Evolutionary conservation across 2,329 filamentous ascomycete genomes (phyloP), one percentile per base, ranked within the genome.

Genomic region (Fusarium sp.): DNA sequence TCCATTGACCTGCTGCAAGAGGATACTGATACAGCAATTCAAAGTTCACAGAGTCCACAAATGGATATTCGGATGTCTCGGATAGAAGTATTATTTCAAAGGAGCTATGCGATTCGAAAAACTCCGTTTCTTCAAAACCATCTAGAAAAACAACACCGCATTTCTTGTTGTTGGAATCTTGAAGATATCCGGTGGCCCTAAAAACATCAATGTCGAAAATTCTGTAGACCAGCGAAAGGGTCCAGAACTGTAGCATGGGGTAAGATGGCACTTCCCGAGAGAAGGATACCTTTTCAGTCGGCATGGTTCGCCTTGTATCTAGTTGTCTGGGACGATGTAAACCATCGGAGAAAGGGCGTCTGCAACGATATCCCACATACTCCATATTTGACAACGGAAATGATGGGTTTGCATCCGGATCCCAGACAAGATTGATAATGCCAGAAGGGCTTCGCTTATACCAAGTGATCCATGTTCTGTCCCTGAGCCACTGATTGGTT

Each of bases 241-340:
- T 48, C 45, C 45, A 48, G 19, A 48, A 48, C 10, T 48, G 45
- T 0, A 48, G 21, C 0, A 31, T 16, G 3, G 4, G 45, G 27
- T 48, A 48, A 18, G 45, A 12, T 9, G 45, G 27, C 5, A 48
- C 3, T 18, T n/a, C 21, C 7, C 21, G 2, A 31, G 45, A n/a
- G 27, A 48, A 48, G 5, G 10, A 31, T 0, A 31, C 0, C 0
- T 31, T 0, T 3, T 48, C 21, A 0, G 45, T 31, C 0, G 45
- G 7, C 21, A 48, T 18, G 10, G 19, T 48, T 48, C 5, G 45
- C 2, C 45, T 48, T 29, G 45, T 48, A 3, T 31, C 27, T 1
- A 48, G 15, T 4, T 1, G 10, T 0, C 10, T 4, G 7, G 27
- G 45, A 4, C n/a, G 4, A 0, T 48, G 0, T 7, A 21, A 15